A percentile compares a stretch with the other conserved stretches of the same genome.
These are phyloP conservation scores for Fistulinella cinereoalba DNA, from an alignment of 1,284 basidiomycete genomes.

Conservation along the genomic window DNA sequence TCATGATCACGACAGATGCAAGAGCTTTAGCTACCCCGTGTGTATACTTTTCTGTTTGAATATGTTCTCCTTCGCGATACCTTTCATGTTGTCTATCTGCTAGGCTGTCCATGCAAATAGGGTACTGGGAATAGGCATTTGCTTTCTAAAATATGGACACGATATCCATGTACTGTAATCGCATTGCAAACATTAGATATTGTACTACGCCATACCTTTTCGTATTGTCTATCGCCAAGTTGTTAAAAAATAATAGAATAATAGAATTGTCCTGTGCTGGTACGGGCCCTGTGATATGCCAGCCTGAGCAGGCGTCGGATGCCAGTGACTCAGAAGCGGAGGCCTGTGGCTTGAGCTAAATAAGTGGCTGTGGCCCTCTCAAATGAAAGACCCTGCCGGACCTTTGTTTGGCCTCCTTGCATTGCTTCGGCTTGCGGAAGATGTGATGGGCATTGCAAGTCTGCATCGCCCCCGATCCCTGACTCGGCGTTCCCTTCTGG, in stretches of 20 bases:
- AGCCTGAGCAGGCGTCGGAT: too few relatives aligned
- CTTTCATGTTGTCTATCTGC: not conserved
- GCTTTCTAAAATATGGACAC: not conserved
- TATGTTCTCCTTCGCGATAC: not conserved
- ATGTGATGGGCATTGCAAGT: conserved; percentile 69
- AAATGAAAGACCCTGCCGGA: conserved; percentile 53
- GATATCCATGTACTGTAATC: not conserved
- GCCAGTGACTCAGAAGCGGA: too few relatives aligned
- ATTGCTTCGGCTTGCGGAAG: conserved; percentile 73
- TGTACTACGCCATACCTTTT: not conserved
- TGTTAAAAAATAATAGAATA: too few relatives aligned
- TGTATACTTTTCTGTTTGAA: not conserved
- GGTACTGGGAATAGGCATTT: not conserved
- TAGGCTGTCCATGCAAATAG: too few relatives aligned
- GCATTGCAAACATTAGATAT: too few relatives aligned
- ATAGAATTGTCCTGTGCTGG: too few relatives aligned
- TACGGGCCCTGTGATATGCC: too few relatives aligned
- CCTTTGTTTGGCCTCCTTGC: conserved; percentile 63
- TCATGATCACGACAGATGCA: not conserved
- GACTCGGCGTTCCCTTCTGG: conserved; percentile 76
- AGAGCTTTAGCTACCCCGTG: too few relatives aligned
- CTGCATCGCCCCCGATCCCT: conserved; percentile 64
- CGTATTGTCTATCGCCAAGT: not conserved
- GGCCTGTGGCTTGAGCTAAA: too few relatives aligned
- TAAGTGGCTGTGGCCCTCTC: too few relatives aligned